These are phyloP conservation scores for Phytopythium sindhum DNA, from an alignment of 352 stramenopile genomes.

Conservation along the genomic window DNA sequence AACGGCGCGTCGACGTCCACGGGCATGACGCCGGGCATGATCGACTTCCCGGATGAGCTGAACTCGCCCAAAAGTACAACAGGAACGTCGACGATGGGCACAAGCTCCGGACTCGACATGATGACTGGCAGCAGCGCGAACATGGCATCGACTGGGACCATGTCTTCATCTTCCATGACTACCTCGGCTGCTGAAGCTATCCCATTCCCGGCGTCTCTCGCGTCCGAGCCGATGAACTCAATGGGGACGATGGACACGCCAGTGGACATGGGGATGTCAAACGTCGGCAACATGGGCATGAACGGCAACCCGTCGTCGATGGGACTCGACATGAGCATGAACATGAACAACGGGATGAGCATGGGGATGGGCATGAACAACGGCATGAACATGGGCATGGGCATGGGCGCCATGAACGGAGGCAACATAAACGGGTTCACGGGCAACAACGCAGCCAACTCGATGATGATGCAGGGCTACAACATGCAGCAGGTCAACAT, in stretches of 20 bases:
- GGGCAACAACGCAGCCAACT: slow-evolving; percentile 41
- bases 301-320: slow-evolving; percentile 9
- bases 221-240: slow-evolving; percentile 49
- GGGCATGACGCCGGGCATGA: slow-evolving; percentile 43
- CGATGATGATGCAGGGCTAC: slow-evolving; percentile 69
- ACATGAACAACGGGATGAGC: slow-evolving; percentile 32
- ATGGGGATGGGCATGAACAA: slow-evolving; percentile 58
- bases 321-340: slow-evolving; percentile 31
- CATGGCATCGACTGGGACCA: slow-evolving; percentile 28
- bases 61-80: slow-evolving; percentile 55
- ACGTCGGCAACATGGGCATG: slow-evolving; percentile 8
- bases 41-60: slow-evolving; percentile 86
- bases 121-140: slow-evolving; percentile 10
- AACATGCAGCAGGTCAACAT: slow-evolving; percentile 72
- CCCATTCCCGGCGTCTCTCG: slow-evolving; percentile 70
- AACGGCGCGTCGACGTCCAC: slow-evolving; percentile 14
- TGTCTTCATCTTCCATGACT: slow-evolving; percentile 24
- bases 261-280: slow-evolving; percentile 16
- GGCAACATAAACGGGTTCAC: slow-evolving; percentile 53
- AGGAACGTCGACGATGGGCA: slow-evolving; percentile 9
- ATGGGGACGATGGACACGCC: slow-evolving; percentile 36
- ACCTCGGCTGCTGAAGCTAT: slow-evolving; percentile 51
- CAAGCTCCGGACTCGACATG: slow-evolving; percentile 13
- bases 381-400: slow-evolving; percentile 49
- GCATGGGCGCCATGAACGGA: slow-evolving; percentile 45